Conservation (phyloP, 2,329 filamentous ascomycete genomes). For the Fusarium sp. region DNA sequence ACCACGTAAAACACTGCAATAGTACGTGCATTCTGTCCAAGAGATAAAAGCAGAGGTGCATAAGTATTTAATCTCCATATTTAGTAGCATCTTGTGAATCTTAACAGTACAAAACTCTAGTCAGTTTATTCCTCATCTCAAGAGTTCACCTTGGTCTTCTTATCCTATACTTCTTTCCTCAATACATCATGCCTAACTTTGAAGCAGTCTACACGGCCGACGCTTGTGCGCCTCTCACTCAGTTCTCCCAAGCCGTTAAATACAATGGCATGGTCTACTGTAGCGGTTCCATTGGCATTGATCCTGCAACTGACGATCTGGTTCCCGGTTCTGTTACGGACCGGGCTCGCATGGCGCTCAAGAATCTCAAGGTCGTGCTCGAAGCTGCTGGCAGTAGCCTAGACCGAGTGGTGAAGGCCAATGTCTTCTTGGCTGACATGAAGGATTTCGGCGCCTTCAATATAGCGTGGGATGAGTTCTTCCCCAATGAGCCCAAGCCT, state of each 20-base stretch:
- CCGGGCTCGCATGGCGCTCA: neutral
- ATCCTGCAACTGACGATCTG: neutral
- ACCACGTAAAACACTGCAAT: neutral
- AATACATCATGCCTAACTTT: neutral
- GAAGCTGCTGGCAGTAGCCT: slow-evolving; percentile 2
- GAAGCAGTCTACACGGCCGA: neutral
- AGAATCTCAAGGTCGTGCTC: neutral
- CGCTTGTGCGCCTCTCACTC: neutral
- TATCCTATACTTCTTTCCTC: fast-evolving
- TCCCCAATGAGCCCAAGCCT: neutral
- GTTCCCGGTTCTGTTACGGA: neutral
- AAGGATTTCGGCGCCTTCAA: slow-evolving; percentile 1
- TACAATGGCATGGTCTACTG: neutral
- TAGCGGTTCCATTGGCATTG: neutral
- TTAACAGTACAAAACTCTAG: fast-evolving
- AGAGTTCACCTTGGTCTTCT: no score
- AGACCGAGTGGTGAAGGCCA: neutral
- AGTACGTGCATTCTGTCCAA: fast-evolving
- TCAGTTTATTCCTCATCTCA: fast-evolving
- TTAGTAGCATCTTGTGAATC: fast-evolving
- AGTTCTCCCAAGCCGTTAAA: neutral
- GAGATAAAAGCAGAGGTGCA: neutral
- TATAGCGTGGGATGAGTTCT: slow-evolving; percentile 7
- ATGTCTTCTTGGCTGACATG: slow-evolving; percentile 7
- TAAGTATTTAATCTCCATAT: neutral